Evolutionary conservation across 1,139 yeast genomes (phyloP).

Genomic region (Petasospora fabianii): DNA sequence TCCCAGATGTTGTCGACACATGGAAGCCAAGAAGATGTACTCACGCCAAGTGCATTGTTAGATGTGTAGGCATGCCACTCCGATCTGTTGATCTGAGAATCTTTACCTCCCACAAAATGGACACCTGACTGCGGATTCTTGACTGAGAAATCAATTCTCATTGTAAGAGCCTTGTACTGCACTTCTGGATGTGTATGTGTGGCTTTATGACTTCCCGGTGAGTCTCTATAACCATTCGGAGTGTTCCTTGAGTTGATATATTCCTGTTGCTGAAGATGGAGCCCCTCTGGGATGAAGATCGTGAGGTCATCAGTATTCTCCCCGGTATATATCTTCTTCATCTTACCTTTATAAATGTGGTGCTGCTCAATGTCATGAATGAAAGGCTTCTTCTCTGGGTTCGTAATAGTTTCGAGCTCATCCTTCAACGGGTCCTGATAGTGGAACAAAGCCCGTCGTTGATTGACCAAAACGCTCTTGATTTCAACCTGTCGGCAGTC

Average conservation of each 20-base stretch:
- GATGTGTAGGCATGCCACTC: constrained; percentile 86
- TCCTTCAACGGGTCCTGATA: constrained; percentile 45
- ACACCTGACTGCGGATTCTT: constrained; percentile 73
- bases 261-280: constrained; percentile 60
- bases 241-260: constrained; percentile 44
- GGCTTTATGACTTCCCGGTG: constrained; percentile 35
- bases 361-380: constrained; percentile 33
- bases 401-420: constrained; percentile 20
- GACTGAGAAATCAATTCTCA: constrained; percentile 66
- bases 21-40: constrained; percentile 96
- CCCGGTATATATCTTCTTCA: constrained; percentile 59
- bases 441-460: constrained; percentile 44
- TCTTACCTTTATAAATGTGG: constrained; percentile 60
- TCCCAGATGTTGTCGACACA: constrained; percentile 90
- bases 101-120: constrained; percentile 58
- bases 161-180: constrained; percentile 66
- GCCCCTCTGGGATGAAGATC: constrained; percentile 67
- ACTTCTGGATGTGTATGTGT: constrained; percentile 37
- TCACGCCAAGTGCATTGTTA: constrained; percentile 71
- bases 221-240: constrained; percentile 36
- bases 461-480: constrained; percentile 60
- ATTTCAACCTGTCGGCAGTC: constrained; percentile 81
- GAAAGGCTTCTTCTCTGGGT: constrained; percentile 7
- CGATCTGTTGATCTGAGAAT: constrained; percentile 32
- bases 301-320: constrained; percentile 69